Base-by-base conservation (phyloP, 2,329 filamentous ascomycete species). In the Aspergillus sp. region DNA sequence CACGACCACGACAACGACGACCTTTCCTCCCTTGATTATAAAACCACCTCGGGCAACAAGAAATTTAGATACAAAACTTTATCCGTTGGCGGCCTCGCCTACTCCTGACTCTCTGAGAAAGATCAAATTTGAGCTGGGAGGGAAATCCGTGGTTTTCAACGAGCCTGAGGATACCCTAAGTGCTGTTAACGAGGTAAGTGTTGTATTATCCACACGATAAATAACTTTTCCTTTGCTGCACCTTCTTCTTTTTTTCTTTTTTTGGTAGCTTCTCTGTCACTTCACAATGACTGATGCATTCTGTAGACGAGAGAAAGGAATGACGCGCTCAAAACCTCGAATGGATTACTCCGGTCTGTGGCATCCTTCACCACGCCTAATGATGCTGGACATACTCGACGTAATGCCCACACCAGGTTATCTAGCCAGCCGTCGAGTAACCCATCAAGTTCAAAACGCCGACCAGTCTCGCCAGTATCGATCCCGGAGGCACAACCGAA, bases 51-150 rank as follows among this genome's bases (percentile, higher is more conserved):
- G 81, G 46, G 80, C 83, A 45, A 77, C 90, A 30, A 75, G 80
- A 50, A 79, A 84, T 46, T 81, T 95, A 49, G 90, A 97, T 67
- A 78, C 85, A 12, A 95, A 94, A 66, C 83, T 93, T 59, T 98
- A 95, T 66, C 93, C 93, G 35, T 76, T 98, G 25, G 91, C 91
- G 33, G 79, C 81, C 53, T 84, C 87, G 44, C 85, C 88, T 1
- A 95, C 90, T 1, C 93, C 93, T 2, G 80, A 83, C 13, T 84
- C 86, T 45, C 74, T 98, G 51, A 82, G 83, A 53, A 83, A 83
- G 48, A 86, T 97, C 63, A 83, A 80, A 37, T 90, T 95, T 58
- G 82, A 85, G 45, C 73, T 86, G 32, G 80, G 81, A 43, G 80
- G 82, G 41, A 74, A 75, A 49, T 72, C 80, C 6, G 77, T 82